Conservation (phyloP, 1,284 basidiomycete genomes). For the Apiotrichum gracile region DNA sequence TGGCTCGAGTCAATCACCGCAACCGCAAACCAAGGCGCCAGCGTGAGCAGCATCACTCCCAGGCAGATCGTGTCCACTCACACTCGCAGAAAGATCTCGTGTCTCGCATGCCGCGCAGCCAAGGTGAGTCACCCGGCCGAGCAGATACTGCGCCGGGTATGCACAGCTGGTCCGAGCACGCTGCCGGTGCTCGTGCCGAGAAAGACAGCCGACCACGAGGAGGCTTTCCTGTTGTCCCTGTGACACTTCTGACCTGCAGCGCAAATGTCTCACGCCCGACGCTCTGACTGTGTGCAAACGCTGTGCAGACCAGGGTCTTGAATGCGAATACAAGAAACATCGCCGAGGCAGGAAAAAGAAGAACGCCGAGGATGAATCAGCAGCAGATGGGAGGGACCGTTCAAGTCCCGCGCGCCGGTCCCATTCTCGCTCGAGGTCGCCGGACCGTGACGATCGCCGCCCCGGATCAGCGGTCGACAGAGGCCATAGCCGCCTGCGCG, state of each 20-base stretch:
- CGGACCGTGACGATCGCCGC: neutral
- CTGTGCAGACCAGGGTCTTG: conserved; percentile 20
- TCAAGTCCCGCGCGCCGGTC: neutral
- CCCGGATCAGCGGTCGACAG: neutral
- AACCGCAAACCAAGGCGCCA: conserved; percentile 1
- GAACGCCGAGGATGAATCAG: conserved; percentile 1
- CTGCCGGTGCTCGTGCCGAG: neutral
- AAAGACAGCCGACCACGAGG: neutral
- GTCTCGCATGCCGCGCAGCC: conserved; percentile 24
- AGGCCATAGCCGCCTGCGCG: neutral
- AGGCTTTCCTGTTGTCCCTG: neutral
- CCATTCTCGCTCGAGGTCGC: conserved; percentile 3
- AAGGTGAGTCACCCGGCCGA: conserved; percentile 22
- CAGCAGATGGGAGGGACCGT: neutral
- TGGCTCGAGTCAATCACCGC: neutral
- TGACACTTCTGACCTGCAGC: conserved; percentile 7
- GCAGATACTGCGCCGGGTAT: no score
- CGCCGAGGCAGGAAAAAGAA: conserved; percentile 22
- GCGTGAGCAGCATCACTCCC: conserved; percentile 2
- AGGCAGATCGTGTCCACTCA: neutral
- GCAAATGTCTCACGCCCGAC: conserved; percentile 26
- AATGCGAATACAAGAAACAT: conserved; percentile 28
- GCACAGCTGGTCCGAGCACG: no score
- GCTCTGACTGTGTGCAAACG: conserved; percentile 21
- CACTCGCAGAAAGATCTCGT: conserved; percentile 18